These are phyloP conservation scores for Cordyceps sp. DNA, from an alignment of 2,329 filamentous ascomycete genomes.

Conservation along the genomic window DNA sequence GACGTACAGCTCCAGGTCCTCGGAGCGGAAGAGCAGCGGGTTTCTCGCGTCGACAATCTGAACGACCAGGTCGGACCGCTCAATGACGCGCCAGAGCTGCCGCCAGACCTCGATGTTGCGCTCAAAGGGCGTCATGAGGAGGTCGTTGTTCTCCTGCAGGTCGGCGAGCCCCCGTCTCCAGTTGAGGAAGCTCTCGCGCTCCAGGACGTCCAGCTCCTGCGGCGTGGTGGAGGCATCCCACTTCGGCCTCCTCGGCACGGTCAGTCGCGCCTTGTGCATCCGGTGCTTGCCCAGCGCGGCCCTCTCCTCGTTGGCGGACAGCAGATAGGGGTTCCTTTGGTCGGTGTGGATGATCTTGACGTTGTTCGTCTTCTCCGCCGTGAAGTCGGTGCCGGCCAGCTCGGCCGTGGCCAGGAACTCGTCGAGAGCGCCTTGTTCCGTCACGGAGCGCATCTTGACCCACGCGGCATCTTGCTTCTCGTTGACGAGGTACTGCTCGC, in stretches of 20 bases:
- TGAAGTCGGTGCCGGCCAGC: conserved; percentile 96
- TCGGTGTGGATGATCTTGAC: conserved; percentile 97
- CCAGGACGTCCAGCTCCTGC: conserved; percentile 59
- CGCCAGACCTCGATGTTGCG: conserved; percentile 95
- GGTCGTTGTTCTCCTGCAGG: conserved; percentile 80
- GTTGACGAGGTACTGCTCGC: conserved; percentile 85
- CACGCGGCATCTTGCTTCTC: conserved; percentile 80
- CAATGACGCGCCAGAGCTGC: conserved; percentile 94
- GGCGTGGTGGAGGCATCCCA: conserved; percentile 82
- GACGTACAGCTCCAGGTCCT: conserved; percentile 86
- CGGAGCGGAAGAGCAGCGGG: conserved; percentile 82
- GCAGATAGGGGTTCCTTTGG: conserved; percentile 85
- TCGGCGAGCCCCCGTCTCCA: conserved; percentile 88
- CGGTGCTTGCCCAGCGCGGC: conserved; percentile 66
- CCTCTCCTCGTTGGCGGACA: conserved; percentile 73
- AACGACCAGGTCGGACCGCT: conserved; percentile 85
- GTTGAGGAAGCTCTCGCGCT: conserved; percentile 66
- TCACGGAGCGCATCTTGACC: conserved; percentile 99
- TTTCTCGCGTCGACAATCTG: conserved; percentile 98
- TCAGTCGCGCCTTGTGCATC: conserved; percentile 61
- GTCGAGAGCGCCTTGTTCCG: conserved; percentile 88
- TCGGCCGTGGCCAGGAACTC: conserved; percentile 94
- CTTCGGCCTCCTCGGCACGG: conserved; percentile 73
- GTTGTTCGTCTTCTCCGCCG: conserved; percentile 96
- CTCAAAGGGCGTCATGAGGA: conserved; percentile 96